Percentiles rank a stretch among this genome's conserved stretches.
phyloP scores from a whole-genome alignment of 2,329 filamentous ascomycete species.

The Aspergillus puulaauensis region DNA sequence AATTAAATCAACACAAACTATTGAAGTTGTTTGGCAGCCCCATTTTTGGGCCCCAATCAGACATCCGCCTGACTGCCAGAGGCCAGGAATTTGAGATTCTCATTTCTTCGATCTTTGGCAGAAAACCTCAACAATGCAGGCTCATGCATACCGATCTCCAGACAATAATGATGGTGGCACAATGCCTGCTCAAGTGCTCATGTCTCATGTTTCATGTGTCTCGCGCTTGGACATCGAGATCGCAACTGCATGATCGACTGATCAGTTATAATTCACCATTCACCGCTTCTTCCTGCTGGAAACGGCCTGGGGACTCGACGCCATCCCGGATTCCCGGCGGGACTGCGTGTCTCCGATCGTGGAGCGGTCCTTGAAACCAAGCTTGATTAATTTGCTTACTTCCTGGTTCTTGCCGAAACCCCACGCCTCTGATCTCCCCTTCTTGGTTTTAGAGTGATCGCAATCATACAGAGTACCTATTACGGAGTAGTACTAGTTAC shows the following conservation, averaged over 20 bases:
- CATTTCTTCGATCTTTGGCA: neutral
- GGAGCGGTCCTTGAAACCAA: neutral
- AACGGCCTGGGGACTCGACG: neutral
- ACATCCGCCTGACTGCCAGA: neutral
- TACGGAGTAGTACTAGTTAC: neutral
- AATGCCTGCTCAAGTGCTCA: neutral
- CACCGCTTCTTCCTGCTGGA: neutral
- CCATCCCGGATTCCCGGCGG: neutral
- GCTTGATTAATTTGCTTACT: neutral
- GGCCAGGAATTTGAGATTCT: neutral
- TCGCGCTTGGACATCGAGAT: neutral
- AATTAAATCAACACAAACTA: neutral
- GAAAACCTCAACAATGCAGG: no score
- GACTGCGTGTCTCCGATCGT: neutral
- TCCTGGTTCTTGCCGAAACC: neutral
- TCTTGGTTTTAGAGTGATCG: neutral
- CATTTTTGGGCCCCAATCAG: neutral
- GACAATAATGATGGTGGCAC: neutral
- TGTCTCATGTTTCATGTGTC: neutral
- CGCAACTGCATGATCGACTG: neutral
- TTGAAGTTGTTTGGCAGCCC: neutral
- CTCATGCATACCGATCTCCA: neutral
- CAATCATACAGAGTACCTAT: neutral
- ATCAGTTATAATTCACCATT: neutral
- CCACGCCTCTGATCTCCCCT: neutral